Evolutionary conservation across 2,329 filamentous ascomycete species (phyloP).

Genomic region (Alternaria longipes): DNA sequence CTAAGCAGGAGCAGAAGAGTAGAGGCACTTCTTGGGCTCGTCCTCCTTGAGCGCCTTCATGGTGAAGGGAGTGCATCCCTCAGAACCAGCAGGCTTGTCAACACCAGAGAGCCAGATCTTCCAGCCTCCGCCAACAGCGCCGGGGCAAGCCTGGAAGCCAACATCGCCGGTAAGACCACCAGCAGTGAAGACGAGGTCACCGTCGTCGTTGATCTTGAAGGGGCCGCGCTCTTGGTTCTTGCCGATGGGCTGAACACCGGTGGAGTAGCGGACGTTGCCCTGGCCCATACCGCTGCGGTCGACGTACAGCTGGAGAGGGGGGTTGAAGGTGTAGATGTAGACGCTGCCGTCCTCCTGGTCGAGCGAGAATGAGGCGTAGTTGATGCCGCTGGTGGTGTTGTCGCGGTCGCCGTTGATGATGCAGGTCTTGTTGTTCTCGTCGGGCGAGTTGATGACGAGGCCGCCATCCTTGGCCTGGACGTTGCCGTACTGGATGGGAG

Average conservation of each 20-base stretch:
- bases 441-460: conserved; percentile 55
- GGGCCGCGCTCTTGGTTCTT: conserved; percentile 58
- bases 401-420: conserved; percentile 29
- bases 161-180: conserved; percentile 39
- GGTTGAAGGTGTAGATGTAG: conserved; percentile 59
- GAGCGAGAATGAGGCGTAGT: conserved; percentile 63
- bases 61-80: conserved; percentile 13
- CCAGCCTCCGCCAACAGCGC: conserved; percentile 53
- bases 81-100: conserved; percentile 31
- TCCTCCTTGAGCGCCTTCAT: conserved; percentile 16
- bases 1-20: conserved; percentile 11
- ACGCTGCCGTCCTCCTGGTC: conserved; percentile 48
- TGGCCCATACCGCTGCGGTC: conserved; percentile 69
- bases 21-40: conserved; percentile 12
- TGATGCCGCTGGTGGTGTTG: conserved; percentile 20
- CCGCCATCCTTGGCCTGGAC: conserved; percentile 58
- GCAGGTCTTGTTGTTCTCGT: conserved; percentile 61
- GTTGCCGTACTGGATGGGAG: conserved; percentile 57
- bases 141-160: conserved; percentile 64
- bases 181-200: conserved; percentile 57
- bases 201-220: conserved; percentile 57
- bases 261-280: conserved; percentile 64
- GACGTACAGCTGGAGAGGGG: conserved; percentile 61
- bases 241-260: conserved; percentile 54
- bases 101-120: conserved; percentile 36